phyloP scores from a whole-genome alignment of 2,329 filamentous ascomycete genomes.

The Colletotrichum karsti region DNA sequence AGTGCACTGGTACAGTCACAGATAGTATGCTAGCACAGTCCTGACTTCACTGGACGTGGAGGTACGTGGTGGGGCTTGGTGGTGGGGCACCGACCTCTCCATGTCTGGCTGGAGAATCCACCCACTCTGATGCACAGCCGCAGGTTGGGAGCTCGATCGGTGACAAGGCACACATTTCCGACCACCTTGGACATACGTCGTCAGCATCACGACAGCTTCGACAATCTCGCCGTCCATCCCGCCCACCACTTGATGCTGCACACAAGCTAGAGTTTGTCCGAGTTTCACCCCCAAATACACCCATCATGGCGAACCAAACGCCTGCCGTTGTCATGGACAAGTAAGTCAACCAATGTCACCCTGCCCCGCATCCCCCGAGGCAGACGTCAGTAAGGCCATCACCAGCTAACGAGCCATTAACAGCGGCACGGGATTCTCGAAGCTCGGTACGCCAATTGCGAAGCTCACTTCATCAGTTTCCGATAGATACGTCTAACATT shows the following conservation, averaged over 20 bases:
- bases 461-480: slow-evolving; percentile 2
- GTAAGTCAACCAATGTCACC: slow-evolving; percentile 66
- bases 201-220: slow-evolving; percentile 28
- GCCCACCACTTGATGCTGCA: slow-evolving; percentile 19
- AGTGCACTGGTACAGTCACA: background rate
- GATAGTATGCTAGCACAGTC: no score
- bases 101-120: slow-evolving; percentile 29
- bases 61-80: slow-evolving; percentile 20
- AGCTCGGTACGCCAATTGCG: slow-evolving; percentile 77
- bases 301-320: slow-evolving; percentile 91
- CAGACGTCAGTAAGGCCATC: slow-evolving; percentile 30
- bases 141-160: slow-evolving; percentile 29
- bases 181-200: slow-evolving; percentile 30
- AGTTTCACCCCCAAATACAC: slow-evolving; percentile 16
- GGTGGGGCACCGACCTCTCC: slow-evolving; percentile 28
- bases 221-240: background rate
- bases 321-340: slow-evolving; percentile 99
- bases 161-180: slow-evolving; percentile 31
- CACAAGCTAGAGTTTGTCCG: slow-evolving; percentile 13
- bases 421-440: slow-evolving; percentile 99
- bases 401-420: slow-evolving; percentile 35
- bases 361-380: slow-evolving; percentile 38
- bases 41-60: background rate
- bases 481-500: slow-evolving; percentile 35
- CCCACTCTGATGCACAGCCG: slow-evolving; percentile 30